These are phyloP conservation scores for Fraxinus albicans DNA, from an alignment of 305 asterid genomes.

Conservation along the genomic window DNA sequence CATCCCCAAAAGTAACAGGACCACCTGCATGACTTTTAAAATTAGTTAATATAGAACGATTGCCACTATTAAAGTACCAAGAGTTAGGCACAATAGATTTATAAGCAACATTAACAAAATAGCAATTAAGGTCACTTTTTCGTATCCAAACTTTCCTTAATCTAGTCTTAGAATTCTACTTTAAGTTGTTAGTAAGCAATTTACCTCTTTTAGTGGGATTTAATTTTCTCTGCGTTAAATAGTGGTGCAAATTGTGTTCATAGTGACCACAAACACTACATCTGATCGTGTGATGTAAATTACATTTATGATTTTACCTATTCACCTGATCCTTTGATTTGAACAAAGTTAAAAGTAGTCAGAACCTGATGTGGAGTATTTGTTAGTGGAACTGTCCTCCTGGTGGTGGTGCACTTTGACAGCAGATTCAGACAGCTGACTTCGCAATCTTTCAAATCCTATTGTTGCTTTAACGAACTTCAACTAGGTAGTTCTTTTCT, in stretches of 20 bases:
- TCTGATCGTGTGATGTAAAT: background rate
- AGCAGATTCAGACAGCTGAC: no score
- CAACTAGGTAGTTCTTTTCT: no score
- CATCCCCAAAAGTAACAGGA: background rate
- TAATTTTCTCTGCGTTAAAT: no score
- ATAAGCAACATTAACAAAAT: background rate
- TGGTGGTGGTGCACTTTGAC: background rate
- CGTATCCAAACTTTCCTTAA: background rate
- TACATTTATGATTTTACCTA: background rate
- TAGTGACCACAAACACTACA: background rate
- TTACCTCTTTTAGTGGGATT: background rate
- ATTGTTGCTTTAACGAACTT: no score
- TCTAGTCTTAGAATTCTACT: no score
- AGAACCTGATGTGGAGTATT: background rate
- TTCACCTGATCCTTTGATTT: background rate
- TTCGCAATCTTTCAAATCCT: no score
- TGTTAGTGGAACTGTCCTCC: background rate
- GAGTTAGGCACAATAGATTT: background rate
- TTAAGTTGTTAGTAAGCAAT: background rate
- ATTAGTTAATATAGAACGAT: background rate
- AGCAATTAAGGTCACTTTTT: background rate
- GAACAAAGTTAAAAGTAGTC: background rate
- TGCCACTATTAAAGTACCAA: background rate
- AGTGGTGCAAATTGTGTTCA: background rate
- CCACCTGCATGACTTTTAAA: background rate